These are phyloP conservation scores for Gracilariopsis chorda DNA, from an alignment of 23 red algal genomes.

Conservation along the genomic window DNA sequence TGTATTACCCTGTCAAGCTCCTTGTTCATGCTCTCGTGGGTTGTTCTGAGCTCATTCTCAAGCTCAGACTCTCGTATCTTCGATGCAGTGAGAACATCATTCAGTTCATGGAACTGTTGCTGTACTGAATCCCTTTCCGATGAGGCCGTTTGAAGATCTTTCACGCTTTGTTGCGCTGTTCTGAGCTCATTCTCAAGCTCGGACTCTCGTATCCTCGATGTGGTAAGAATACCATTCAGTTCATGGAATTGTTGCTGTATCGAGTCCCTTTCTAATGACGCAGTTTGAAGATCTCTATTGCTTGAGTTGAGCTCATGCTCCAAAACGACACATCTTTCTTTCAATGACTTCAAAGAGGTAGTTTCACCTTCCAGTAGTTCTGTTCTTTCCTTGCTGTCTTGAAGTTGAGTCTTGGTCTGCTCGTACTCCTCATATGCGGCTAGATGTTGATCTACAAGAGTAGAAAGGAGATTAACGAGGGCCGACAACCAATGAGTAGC, in stretches of 20 bases:
- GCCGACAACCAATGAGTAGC: background rate
- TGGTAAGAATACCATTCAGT: background rate
- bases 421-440: background rate
- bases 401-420: background rate
- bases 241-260: background rate
- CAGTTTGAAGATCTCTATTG: background rate
- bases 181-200: conserved; percentile 13
- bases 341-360: background rate
- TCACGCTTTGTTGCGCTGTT: background rate
- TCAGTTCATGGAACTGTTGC: background rate
- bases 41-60: background rate
- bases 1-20: conserved; percentile 10
- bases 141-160: background rate
- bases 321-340: background rate
- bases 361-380: background rate
- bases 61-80: conserved; percentile 14
- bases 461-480: background rate
- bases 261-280: background rate
- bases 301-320: background rate
- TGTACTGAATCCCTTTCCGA: background rate
- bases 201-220: background rate
- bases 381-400: background rate
- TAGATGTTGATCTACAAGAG: background rate
- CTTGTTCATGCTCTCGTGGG: background rate
- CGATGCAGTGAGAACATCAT: background rate